Base-by-base conservation (phyloP, 1,284 basidiomycete genomes). In the Rhizoctonia solani region DNA sequence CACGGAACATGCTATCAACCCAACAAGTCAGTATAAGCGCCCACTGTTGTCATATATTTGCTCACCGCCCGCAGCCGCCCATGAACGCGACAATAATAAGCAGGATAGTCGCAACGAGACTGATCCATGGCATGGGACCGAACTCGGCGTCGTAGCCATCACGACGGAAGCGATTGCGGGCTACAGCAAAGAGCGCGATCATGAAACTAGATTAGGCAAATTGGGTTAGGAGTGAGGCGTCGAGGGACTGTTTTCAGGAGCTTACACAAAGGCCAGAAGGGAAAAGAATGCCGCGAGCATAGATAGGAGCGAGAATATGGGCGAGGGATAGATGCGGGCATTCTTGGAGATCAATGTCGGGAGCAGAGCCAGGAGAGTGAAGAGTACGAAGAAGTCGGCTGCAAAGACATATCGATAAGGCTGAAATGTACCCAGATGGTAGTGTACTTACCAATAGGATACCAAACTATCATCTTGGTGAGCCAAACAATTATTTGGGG, bases 401-500 rank as follows among this genome's bases (percentile, higher is more conserved):
- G 25, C 23, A 21, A 47, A 63, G 19, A 4, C n/a, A 11, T 25
- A 13, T n/a, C 8, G 16, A 47, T 2, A 47, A 34, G 32, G 14
- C 19, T 44, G 41, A 49, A 49, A 49, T 6, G 21, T 5, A 14
- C n/a, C 16, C 14, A 30, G 30, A 32, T 34, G 19, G 41, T 14
- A 2, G 6, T 23, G 58, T 21, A 63, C 58, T 11, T 47, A 63
- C 58, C 58, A 30, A 63, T 63, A n/a, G 58, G 58, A 41, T 50
- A 63, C 58, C 58, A 63, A 19, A 63, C 58, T 19, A 63, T 63
- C 58, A 63, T 63, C 47, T 63, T 63, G 21, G 58, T 63, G 58
- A 63, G 58, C 58, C 58, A 63, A n/a, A 63, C 58, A 23, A 63
- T 63, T 19, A 63, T 47, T 25, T 63, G 47, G 9, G 58, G 58